phyloP scores from a whole-genome alignment of 768 basidiomycete species.

The Kwoniella pini region DNA sequence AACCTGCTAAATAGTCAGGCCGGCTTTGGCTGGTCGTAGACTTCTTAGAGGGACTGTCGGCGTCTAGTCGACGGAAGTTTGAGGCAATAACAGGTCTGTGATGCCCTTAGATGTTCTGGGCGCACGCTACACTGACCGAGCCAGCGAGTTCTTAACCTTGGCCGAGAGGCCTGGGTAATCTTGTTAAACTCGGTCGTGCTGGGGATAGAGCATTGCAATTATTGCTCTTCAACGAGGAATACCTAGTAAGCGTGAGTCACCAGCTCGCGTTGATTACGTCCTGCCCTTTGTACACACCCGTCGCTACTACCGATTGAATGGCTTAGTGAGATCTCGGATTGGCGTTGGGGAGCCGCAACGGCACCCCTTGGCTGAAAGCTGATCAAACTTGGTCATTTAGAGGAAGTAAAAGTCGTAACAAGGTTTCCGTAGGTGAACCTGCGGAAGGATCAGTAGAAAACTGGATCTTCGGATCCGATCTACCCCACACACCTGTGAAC shows the following conservation, averaged over 20 bases:
- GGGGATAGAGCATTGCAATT: conserved; percentile 89
- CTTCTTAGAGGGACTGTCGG: conserved; percentile 86
- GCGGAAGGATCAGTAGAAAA: conserved; percentile 69
- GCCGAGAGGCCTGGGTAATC: conserved; percentile 74
- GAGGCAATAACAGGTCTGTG: conserved; percentile 90
- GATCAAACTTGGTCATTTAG: conserved; percentile 79
- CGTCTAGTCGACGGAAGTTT: conserved; percentile 79
- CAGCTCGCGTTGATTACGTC: conserved; percentile 86
- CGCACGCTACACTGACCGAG: conserved; percentile 85
- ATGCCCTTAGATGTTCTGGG: conserved; percentile 89
- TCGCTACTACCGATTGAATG: conserved; percentile 89
- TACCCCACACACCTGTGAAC: conserved; percentile 61
- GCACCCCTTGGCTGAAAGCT: conserved; percentile 62
- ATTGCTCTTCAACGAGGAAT: conserved; percentile 88
- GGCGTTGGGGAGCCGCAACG: conserved; percentile 65
- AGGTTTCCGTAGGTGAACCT: conserved; percentile 81
- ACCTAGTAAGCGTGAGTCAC: conserved; percentile 85
- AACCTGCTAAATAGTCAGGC: conserved; percentile 87
- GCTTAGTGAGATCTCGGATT: conserved; percentile 85
- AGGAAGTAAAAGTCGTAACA: conserved; percentile 74
- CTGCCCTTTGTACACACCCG: conserved; percentile 89
- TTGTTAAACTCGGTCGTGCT: conserved; percentile 77
- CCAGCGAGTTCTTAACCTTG: conserved; percentile 77
- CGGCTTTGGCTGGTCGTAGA: conserved; percentile 70
- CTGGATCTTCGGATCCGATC: conserved; percentile 60